These are phyloP conservation scores for maize (Zea mays) DNA, from an alignment of 176 grass and related monocot species.

Conservation along the genomic window DNA sequence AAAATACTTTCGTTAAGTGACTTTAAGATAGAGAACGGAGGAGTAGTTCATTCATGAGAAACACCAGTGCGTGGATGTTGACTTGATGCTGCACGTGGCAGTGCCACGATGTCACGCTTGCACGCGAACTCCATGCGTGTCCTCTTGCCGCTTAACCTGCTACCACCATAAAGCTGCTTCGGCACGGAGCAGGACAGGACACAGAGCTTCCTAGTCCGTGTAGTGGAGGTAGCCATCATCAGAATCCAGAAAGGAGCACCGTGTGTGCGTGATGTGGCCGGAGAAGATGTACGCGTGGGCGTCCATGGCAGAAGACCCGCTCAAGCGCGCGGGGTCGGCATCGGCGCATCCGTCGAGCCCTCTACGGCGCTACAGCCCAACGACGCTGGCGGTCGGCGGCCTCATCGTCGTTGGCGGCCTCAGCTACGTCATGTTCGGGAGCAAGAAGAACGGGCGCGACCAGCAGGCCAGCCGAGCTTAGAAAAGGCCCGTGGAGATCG, in stretches of 20 bases:
- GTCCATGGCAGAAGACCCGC: constrained; percentile 41
- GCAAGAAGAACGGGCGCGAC: constrained; percentile 38
- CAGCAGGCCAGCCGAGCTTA: constrained; percentile 23
- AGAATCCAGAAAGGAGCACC: background rate
- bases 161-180: constrained; percentile 21
- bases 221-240: background rate
- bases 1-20: too few relatives aligned
- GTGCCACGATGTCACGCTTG: background rate
- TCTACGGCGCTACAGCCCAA: constrained; percentile 51
- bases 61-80: background rate
- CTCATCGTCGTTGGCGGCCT: constrained; percentile 46
- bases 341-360: constrained; percentile 19
- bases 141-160: constrained; percentile 31
- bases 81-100: background rate
- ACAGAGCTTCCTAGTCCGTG: background rate
- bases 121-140: background rate
- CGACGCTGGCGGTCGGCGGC: constrained; percentile 47
- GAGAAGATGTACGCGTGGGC: constrained; percentile 46
- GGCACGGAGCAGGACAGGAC: background rate
- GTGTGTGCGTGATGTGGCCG: constrained; percentile 23
- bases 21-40: too few relatives aligned
- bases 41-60: background rate
- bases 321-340: constrained; percentile 24
- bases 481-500: constrained; percentile 1
- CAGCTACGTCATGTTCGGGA: constrained; percentile 55